Evolutionary conservation across 2,329 filamentous ascomycete species (phyloP), one percentile per base, ranked within the genome.

Genomic region (Canariomyces notabilis): DNA sequence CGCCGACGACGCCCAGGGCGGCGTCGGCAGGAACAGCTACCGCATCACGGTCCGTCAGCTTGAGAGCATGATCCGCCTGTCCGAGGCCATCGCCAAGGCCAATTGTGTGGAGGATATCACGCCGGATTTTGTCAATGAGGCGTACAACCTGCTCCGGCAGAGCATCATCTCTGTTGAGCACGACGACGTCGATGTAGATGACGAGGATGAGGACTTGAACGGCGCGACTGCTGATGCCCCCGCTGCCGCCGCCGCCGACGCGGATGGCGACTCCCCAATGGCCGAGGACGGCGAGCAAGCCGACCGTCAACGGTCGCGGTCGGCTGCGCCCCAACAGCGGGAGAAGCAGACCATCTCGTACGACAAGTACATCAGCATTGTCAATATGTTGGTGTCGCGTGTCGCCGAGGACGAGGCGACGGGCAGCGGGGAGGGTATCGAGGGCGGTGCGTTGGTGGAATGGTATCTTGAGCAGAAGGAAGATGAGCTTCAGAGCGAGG

Each of bases 91-190:
- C 56, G 93, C 93, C 48, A 97, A 97, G 68, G 89, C 89, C 48
- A 97, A 95, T 64, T 98, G 93, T 63, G 89, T 95, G 12, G 87
- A 91, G 59, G 89, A 96, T 53, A 86, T 98, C 51, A 83, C 82
- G 0, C 77, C 86, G 1, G 79, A 80, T 0, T 95, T 97, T 67
- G 93, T 98, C 14, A 78, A 85, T 33, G 93, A 98, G 67, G 93
- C 91, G 0, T 97, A 85, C 66, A 89, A 93, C 58, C 77, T 98
- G 8, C 79, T 98, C 11, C 77, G 89, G 34, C 90, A 96, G 68
- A 93, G 87, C 66, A 98, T 98, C 64, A 96, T 98, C 59, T 93
- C 87, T 2, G 93, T 98, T 20, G 93, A 98, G 68, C 93, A 97
- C 61, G 93, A 98, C 59, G 93, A 98, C 59, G 83, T 98, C 14